Base-by-base conservation (phyloP, 345 rosid species). In the Barbarea vulgaris region DNA sequence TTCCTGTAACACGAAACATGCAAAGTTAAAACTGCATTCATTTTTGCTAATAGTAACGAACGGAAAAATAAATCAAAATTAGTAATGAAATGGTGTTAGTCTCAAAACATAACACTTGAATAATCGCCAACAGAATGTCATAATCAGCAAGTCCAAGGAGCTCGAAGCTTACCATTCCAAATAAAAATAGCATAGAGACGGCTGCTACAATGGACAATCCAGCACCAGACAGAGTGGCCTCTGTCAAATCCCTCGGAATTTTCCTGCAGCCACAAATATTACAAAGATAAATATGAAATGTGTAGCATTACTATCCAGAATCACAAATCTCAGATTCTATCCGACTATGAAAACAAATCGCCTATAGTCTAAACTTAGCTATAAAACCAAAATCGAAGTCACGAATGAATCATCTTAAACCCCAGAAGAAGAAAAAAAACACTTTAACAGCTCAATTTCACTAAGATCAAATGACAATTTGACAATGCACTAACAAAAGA, bases 171-270 rank as follows among this genome's bases (percentile, higher is more conserved):
- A 96, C 99, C 99, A 96, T 96, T 75, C 99, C 99, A 85, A 96
- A 96, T 83, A 96, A 85, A 84, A 95, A 85, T 72, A 95, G 14
- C 94, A 95, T 95, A 60, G 84, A 65, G 8, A 95, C 84, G 10
- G 98, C 99, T 9, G 99, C 97, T 73, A 89, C 21, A 30, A 96
- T 85, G 10, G 99, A 96, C 78, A 93, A 80, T 79, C 98, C 99
- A 41, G 98, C 98, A 74, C 99, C 98, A 10, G 98, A 93, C 33
- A 96, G 67, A 42, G 98, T 88, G 39, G 99, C 99, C 83, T 93
- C 98, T 0, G 99, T 96, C 87, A 96, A 88, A 84, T 96, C 99
- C 80, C 99, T 88, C 12, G 99, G 99, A 60, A 93, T 96, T 87
- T 93, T 96, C 90, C 99, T 96, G 93, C 66, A 81, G 7, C 12